These are phyloP conservation scores for Calonectria leucothoes DNA, from an alignment of 2,329 filamentous ascomycete species.

Conservation along the genomic window DNA sequence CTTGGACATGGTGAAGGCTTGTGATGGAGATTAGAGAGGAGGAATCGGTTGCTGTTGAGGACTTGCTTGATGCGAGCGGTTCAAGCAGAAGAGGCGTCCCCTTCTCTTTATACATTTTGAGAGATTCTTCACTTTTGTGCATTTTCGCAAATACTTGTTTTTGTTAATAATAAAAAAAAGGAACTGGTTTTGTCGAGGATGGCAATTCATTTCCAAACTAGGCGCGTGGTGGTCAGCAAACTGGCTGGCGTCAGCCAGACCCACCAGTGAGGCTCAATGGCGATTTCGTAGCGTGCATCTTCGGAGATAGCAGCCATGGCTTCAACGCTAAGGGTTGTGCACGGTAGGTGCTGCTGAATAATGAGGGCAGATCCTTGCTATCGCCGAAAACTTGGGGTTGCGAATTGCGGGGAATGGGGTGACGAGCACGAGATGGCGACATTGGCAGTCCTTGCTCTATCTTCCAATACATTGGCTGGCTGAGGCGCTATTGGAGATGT, in stretches of 20 bases:
- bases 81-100: neutral
- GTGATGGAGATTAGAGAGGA: neutral
- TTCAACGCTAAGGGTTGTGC: neutral
- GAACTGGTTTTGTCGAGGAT: neutral
- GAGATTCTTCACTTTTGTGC: neutral
- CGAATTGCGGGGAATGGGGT: neutral
- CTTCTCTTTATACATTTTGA: neutral
- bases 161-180: neutral
- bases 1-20: constrained; percentile 4
- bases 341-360: neutral
- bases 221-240: neutral
- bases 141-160: neutral
- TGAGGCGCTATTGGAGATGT: too few species aligned
- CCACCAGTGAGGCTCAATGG: neutral
- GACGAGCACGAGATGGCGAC: neutral
- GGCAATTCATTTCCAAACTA: neutral
- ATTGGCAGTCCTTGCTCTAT: neutral
- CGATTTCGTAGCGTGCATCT: neutral
- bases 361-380: neutral
- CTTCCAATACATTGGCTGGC: neutral
- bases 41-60: too few species aligned
- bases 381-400: neutral
- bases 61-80: neutral
- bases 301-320: neutral
- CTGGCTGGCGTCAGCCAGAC: constrained; percentile 35